A percentile compares a stretch with the other conserved stretches of the same genome.
These are phyloP conservation scores for Casuarina glauca DNA, from an alignment of 306 rosid species.

Conservation along the genomic window DNA sequence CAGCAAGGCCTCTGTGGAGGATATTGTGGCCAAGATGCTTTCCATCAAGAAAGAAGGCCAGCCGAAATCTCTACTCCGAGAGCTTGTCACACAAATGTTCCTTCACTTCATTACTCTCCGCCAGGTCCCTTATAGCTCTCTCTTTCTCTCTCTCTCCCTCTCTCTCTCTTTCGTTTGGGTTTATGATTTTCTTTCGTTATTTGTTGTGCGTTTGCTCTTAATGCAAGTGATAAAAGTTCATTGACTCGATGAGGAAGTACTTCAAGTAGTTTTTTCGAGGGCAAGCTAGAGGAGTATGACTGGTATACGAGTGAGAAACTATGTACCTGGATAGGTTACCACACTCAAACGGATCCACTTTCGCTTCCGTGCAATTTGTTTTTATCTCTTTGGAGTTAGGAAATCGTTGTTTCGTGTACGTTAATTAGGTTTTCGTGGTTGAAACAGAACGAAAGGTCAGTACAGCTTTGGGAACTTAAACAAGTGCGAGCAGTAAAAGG, in stretches of 20 bases:
- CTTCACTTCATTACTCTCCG: slow-evolving; percentile 82
- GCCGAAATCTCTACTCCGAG: slow-evolving; percentile 63
- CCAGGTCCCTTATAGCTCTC: slow-evolving; percentile 50
- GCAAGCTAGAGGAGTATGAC: no score
- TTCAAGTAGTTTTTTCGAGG: no score
- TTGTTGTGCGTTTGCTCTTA: neutral
- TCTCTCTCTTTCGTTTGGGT: slow-evolving; percentile 23
- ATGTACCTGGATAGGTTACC: neutral
- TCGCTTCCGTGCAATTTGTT: neutral
- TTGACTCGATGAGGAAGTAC: neutral
- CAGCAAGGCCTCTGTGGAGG: slow-evolving; percentile 67
- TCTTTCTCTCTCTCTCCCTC: no score
- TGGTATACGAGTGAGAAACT: no score
- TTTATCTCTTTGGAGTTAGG: neutral
- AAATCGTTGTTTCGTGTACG: neutral
- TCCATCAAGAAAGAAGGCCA: slow-evolving; percentile 57
- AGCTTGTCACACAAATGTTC: slow-evolving; percentile 84
- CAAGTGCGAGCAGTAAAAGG: neutral
- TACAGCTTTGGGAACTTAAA: neutral
- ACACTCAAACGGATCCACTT: neutral
- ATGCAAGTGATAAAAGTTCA: neutral
- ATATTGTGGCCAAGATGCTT: slow-evolving; percentile 65
- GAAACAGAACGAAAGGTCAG: neutral
- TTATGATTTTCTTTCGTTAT: neutral
- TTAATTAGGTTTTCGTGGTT: neutral